Base-by-base conservation (phyloP, 2,329 filamentous ascomycete genomes). In the Helotiales sp. region DNA sequence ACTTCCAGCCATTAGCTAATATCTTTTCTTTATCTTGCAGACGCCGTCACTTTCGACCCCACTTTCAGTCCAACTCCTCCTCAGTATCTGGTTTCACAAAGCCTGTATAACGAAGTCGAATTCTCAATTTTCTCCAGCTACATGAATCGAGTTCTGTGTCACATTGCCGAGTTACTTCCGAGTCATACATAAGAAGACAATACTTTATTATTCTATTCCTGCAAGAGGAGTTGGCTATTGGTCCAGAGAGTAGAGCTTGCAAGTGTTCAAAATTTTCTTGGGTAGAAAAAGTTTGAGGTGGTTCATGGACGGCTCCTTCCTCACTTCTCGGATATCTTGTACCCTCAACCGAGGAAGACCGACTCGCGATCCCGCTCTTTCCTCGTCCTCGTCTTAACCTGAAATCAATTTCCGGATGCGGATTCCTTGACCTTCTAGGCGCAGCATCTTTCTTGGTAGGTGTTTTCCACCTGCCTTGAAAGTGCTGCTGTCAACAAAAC, bases 381-480 rank as follows among this genome's bases (percentile, higher is more conserved):
- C 30, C 61, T 49, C 20, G 49, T 15, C 24, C 17, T 49, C 20
- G 49, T 15, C 24, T 17, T 45, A 28, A 32, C 26, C 24, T 15
- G 26, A 28, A 10, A 28, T 34, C 24, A 40, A 13, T 20, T 13
- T 66, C 64, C 67, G 72, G 66, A 73, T 73, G 69, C 66, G 37
- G 57, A 37, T 55, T 61, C 60, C 58, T 64, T 71, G 43, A 61
- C 49, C 15, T 61, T 28, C n/a, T 28, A 57, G 73, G 70, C 73
- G 69, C 73, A 75, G 75, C 71, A 68, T 70, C 72, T 75, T 74
- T 74, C 75, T 65, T 54, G 72, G 74, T 75, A 69, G 75, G 75
- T 74, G 71, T 67, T 54, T 43, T 28, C 34, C 60, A 67, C 71
- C 67, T 75, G 71, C 74, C 74, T 73, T 65, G 67, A 71, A 73